Evolutionary conservation across 495 filamentous ascomycete species (phyloP), one percentile per base, ranked within the genome.

Genomic region (Hamigera avellanea): DNA sequence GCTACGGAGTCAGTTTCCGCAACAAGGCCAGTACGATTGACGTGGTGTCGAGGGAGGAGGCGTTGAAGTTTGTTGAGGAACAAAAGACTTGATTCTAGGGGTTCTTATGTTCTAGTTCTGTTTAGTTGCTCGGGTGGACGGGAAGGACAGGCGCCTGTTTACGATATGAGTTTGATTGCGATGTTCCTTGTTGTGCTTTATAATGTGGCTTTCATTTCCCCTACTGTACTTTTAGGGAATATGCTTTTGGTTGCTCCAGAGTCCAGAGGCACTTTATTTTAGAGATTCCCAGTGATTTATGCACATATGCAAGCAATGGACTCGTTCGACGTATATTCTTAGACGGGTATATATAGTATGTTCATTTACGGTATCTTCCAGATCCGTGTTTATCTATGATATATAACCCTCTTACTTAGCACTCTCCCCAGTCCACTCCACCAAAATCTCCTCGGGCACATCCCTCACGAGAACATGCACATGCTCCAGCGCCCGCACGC

Each of bases 1-100:
- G 88, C 62, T 99, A 99, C 52, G 93, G 93, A 33, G 91, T 99
- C 17, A 78, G 82, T 36, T 96, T 95, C 64, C 73, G 77, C 35
- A 86, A 89, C 49, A 95, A 95, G 73, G 91, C 85, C 41, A 87
- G 81, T 58, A 81, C 78, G 13, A 88, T 96, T 41, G 85, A 93
- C 56, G 85, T 86, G 23, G 88, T 94, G 23, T 79, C 75, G 43
- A 72, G 78, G 40, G 83, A 93, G 43, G 82, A 93, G 56, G 91
- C 91, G 34, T 61, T 98, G 48, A 76, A 81, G 49, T 98, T 98
- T 60, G 88, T 98, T 19, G 87, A 95, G 55, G 88, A 86, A 48
- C 70, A 77, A 57, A 75, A 69, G 62, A 47, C 55, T 14, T 67
- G 41, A 57, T 42, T 16, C 8, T 13, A 14, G 27, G 27, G 27